Percentiles rank a stretch among this genome's conserved stretches.
Conservation (phyloP, 768 basidiomycete species). For the Amanita muscaria region DNA sequence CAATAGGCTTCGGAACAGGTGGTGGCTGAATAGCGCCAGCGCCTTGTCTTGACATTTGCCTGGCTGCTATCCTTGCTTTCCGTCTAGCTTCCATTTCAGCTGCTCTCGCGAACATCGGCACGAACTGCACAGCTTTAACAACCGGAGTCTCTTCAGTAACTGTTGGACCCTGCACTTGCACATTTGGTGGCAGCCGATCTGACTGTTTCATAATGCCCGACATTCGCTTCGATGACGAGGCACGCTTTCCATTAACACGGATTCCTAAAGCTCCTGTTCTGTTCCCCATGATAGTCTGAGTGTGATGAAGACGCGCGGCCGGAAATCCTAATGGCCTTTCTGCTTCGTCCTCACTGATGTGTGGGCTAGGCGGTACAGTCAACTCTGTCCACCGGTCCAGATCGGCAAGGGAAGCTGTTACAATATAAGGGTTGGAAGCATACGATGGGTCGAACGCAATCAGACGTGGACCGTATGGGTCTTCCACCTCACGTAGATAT, state of each 20-base stretch:
- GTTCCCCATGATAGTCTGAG: conserved; percentile 81
- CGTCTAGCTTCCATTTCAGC: conserved; percentile 82
- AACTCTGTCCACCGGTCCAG: conserved; percentile 81
- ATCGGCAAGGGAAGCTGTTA: conserved; percentile 74
- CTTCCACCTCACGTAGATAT: conserved; percentile 83
- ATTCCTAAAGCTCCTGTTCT: conserved; percentile 68
- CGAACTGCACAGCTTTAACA: conserved; percentile 48
- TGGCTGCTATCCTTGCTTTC: conserved; percentile 55
- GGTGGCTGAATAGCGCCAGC: conserved; percentile 21
- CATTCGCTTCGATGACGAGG: conserved; percentile 42
- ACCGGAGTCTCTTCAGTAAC: conserved; percentile 36
- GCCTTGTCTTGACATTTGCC: conserved; percentile 34
- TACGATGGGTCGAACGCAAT: conserved; percentile 75
- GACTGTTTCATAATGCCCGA: conserved; percentile 28
- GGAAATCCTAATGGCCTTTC: conserved; percentile 40
- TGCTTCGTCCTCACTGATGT: conserved; percentile 62
- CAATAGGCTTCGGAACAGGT: conserved; percentile 26
- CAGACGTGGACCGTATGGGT: conserved; percentile 74
- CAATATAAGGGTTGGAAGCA: conserved; percentile 75
- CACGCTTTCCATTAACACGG: conserved; percentile 60
- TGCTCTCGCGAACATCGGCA: conserved; percentile 73
- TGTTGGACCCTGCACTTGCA: conserved; percentile 33
- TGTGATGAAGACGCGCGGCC: conserved; percentile 63
- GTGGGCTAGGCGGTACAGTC: conserved; percentile 57
- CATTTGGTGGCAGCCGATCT: conserved; percentile 28